These are phyloP conservation scores for Talaromyces atroroseus DNA, from an alignment of 2,329 filamentous ascomycete species.

Conservation along the genomic window DNA sequence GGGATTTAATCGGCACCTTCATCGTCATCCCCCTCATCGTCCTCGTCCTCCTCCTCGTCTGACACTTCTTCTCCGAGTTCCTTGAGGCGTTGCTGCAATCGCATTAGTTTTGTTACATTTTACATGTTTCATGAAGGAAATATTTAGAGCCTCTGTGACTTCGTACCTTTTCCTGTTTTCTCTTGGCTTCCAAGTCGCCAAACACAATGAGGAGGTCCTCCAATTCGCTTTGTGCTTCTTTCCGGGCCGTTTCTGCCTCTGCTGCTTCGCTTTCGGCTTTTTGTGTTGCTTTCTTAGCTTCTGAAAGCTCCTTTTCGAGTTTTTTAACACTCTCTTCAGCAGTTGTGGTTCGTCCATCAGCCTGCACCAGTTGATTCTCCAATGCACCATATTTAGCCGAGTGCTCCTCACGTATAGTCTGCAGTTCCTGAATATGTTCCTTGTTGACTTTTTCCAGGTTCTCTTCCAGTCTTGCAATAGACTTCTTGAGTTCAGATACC, in stretches of 20 bases:
- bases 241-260: conserved; percentile 58
- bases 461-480: conserved; percentile 54
- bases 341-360: conserved; percentile 34
- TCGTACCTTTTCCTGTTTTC: conserved; percentile 65
- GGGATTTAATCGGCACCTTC: conserved; percentile 23
- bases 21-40: conserved; percentile 48
- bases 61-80: conserved; percentile 66
- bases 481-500: conserved; percentile 57
- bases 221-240: conserved; percentile 63
- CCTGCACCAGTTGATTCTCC: conserved; percentile 47
- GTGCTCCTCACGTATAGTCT: conserved; percentile 51
- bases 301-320: conserved; percentile 19
- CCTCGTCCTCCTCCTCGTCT: conserved; percentile 66
- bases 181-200: conserved; percentile 72
- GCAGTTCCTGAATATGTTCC: conserved; percentile 55
- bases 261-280: conserved; percentile 28
- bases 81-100: conserved; percentile 52
- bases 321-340: conserved; percentile 24
- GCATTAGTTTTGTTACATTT: conserved; percentile 31
- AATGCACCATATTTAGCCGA: conserved; percentile 39
- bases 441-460: conserved; percentile 52
- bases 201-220: conserved; percentile 80
- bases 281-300: conserved; percentile 19
- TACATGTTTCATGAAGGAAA: background rate
- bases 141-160: background rate